Conservation (phyloP, 352 stramenopile genomes). For the Phytophthora capsici region DNA sequence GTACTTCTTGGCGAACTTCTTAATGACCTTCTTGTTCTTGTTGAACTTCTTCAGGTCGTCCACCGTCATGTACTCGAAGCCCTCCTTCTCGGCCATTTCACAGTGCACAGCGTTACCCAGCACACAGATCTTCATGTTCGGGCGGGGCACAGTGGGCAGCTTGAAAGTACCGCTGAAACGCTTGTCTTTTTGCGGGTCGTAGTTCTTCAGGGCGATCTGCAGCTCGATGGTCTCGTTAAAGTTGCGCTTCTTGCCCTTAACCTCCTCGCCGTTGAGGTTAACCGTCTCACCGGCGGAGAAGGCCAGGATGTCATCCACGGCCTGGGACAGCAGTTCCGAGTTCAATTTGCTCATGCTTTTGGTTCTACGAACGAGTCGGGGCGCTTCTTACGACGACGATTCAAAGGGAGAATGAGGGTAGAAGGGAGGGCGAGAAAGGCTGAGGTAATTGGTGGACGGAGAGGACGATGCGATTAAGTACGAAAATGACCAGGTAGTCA, state of each 20-base stretch:
- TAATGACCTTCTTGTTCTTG: slow-evolving; percentile 99
- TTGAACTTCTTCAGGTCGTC: slow-evolving; percentile 99
- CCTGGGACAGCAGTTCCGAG: slow-evolving; percentile 95
- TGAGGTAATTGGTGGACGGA: slow-evolving; percentile 20
- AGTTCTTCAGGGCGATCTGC: slow-evolving; percentile 99
- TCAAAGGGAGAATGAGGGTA: slow-evolving; percentile 77
- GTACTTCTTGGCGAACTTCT: slow-evolving; percentile 99
- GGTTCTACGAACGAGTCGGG: slow-evolving; percentile 35
- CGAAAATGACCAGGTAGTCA: slow-evolving; percentile 4
- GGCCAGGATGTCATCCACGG: slow-evolving; percentile 96
- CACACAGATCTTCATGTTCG: slow-evolving; percentile 98
- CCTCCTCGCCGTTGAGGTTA: slow-evolving; percentile 88
- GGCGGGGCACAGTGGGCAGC: slow-evolving; percentile 95
- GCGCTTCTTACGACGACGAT: slow-evolving; percentile 66
- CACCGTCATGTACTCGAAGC: slow-evolving; percentile 98
- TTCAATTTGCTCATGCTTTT: slow-evolving; percentile 96
- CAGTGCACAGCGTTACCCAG: slow-evolving; percentile 99
- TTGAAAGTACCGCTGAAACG: slow-evolving; percentile 99
- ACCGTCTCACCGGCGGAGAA: slow-evolving; percentile 96
- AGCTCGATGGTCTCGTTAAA: slow-evolving; percentile 99
- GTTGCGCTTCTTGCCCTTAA: slow-evolving; percentile 99
- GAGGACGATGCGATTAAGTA: slow-evolving; percentile 7
- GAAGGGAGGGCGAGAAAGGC: too few relatives aligned
- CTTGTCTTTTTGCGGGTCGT: slow-evolving; percentile 99
- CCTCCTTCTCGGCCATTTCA: slow-evolving; percentile 98